phyloP scores from a whole-genome alignment of 2,329 filamentous ascomycete genomes.

The Phyllosticta capitalensis region DNA sequence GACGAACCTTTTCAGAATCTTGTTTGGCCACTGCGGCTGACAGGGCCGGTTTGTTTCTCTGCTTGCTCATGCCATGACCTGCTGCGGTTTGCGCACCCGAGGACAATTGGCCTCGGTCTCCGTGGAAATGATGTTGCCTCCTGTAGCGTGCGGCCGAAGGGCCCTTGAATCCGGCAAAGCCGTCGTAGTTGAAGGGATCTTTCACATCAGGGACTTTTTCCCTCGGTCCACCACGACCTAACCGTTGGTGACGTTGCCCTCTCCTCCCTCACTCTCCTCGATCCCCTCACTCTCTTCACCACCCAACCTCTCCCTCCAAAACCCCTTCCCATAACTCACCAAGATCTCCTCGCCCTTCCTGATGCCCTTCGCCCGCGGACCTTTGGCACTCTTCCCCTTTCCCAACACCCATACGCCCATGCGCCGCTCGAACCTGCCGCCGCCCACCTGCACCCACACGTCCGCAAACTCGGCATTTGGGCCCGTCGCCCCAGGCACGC shows the following conservation, averaged over 20 bases:
- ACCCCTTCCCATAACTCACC: constrained; percentile 46
- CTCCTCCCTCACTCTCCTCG: not conserved
- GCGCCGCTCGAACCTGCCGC: constrained; percentile 34
- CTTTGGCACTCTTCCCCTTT: constrained; percentile 39
- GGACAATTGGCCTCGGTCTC: not conserved
- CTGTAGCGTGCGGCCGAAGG: not conserved
- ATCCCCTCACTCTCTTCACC: not conserved
- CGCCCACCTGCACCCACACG: constrained; percentile 23
- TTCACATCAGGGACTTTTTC: not conserved
- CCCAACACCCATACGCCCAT: constrained; percentile 43
- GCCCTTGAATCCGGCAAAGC: not conserved
- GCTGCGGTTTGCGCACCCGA: not conserved
- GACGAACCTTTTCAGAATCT: not conserved
- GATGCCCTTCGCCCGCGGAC: constrained; percentile 34
- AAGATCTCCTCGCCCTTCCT: constrained; percentile 41
- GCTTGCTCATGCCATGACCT: not conserved
- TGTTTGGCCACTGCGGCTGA: not conserved
- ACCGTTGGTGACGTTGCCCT: constrained; percentile 6
- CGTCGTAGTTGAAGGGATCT: not conserved
- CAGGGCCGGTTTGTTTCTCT: not conserved
- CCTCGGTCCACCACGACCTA: not conserved
- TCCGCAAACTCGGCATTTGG: constrained; percentile 37
- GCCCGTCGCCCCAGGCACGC: constrained; percentile 25
- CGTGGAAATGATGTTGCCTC: not conserved
- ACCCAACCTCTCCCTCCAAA: constrained; percentile 34